Conservation (phyloP, 305 asterid genomes). For the Solanum hybrid region DNA sequence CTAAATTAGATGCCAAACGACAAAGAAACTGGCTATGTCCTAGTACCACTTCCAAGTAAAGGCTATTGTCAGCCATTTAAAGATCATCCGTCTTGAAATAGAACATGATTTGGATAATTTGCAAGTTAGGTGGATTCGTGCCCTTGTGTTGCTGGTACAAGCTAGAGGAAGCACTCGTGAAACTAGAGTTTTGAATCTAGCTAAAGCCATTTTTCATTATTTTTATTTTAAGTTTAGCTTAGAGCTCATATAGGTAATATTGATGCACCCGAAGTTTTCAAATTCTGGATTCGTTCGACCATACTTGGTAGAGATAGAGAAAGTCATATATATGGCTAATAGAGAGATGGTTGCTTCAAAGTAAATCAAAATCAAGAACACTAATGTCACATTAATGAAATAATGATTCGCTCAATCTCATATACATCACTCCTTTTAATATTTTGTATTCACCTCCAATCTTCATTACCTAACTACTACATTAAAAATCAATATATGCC, state of each 20-base stretch:
- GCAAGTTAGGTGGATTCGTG: background rate
- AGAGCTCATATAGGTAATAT: too few species aligned
- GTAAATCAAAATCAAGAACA: background rate
- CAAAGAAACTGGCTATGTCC: background rate
- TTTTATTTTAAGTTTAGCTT: too few species aligned
- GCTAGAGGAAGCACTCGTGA: too few species aligned
- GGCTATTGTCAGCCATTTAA: background rate
- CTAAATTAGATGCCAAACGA: background rate
- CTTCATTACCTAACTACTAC: background rate
- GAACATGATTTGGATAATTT: background rate
- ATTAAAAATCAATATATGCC: too few species aligned
- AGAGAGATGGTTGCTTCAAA: background rate
- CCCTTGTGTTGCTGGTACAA: background rate
- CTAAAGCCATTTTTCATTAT: too few species aligned
- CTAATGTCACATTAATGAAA: background rate
- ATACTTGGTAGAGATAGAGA: too few species aligned
- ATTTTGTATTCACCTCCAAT: background rate
- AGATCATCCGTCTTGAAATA: background rate
- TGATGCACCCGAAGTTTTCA: too few species aligned
- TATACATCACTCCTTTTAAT: background rate
- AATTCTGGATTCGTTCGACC: too few species aligned
- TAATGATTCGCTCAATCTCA: background rate
- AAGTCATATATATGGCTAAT: too few species aligned
- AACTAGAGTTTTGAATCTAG: too few species aligned
- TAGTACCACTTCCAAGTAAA: background rate